A percentile compares a stretch with the other conserved stretches of the same genome.
phyloP scores from a whole-genome alignment of 129 eudicot genomes.

The carrot (Daucus carota) region DNA sequence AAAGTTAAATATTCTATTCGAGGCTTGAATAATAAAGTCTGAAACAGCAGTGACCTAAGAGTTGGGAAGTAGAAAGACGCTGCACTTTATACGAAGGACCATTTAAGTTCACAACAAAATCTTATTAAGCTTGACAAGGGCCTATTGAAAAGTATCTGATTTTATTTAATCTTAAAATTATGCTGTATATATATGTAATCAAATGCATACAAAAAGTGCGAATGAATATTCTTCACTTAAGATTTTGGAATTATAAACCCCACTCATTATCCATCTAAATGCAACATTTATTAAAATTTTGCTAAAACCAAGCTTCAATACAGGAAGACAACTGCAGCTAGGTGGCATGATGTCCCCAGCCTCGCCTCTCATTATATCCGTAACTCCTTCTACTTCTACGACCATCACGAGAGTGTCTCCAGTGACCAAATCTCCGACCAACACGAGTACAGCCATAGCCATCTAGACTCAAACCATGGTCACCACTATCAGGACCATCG shows the following conservation, averaged over 20 bases:
- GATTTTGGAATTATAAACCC: background rate
- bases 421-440: background rate
- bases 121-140: too few species aligned
- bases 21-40: too few species aligned
- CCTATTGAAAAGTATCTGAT: too few species aligned
- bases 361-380: background rate
- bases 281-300: background rate
- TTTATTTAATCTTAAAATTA: too few species aligned
- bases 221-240: too few species aligned
- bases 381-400: background rate
- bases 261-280: background rate
- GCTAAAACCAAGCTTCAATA: background rate
- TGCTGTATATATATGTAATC: too few species aligned
- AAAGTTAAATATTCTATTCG: too few species aligned
- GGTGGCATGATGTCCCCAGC: background rate
- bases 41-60: too few species aligned
- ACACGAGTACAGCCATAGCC: background rate
- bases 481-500: background rate
- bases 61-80: too few species aligned
- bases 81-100: too few species aligned
- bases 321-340: background rate
- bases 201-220: too few species aligned
- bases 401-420: conserved; percentile 8
- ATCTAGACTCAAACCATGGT: background rate
- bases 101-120: too few species aligned